A percentile compares a stretch with the other conserved stretches of the same genome.
Conservation (phyloP, 2,329 filamentous ascomycete genomes). For the Epichloe festucae region DNA sequence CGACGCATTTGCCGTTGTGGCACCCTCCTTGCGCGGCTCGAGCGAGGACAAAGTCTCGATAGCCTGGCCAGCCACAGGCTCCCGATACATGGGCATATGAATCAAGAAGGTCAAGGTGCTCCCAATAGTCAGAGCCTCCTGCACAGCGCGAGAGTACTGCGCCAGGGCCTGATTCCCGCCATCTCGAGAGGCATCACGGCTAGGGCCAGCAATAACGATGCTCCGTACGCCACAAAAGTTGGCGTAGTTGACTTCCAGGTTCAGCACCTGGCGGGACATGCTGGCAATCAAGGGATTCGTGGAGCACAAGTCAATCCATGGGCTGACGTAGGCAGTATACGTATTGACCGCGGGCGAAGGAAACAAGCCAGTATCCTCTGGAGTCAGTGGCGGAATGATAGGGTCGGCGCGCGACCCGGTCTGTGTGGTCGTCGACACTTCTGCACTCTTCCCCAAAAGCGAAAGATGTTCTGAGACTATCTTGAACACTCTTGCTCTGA, state of each 20-base stretch:
- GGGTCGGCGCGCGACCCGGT: constrained; percentile 40
- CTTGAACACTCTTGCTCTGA: constrained; percentile 53
- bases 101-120: constrained; percentile 69
- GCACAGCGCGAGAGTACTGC: constrained; percentile 74
- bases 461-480: constrained; percentile 45
- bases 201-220: constrained; percentile 70
- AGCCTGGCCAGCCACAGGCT: constrained; percentile 44
- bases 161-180: constrained; percentile 39
- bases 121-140: constrained; percentile 63
- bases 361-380: constrained; percentile 64
- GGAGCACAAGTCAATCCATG: constrained; percentile 86
- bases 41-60: constrained; percentile 37
- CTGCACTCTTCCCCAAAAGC: constrained; percentile 27
- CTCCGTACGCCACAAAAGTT: constrained; percentile 86
- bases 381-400: constrained; percentile 56
- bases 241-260: constrained; percentile 85
- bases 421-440: constrained; percentile 24
- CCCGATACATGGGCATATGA: constrained; percentile 71
- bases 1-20: constrained; percentile 15
- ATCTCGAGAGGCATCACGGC: constrained; percentile 43
- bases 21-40: constrained; percentile 17
- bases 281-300: constrained; percentile 70
- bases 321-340: constrained; percentile 66
- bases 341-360: constrained; percentile 58
- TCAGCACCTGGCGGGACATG: constrained; percentile 79